A percentile compares a stretch with the other conserved stretches of the same genome.
Conservation (phyloP, 306 rosid species). For the Trifolium repens region DNA sequence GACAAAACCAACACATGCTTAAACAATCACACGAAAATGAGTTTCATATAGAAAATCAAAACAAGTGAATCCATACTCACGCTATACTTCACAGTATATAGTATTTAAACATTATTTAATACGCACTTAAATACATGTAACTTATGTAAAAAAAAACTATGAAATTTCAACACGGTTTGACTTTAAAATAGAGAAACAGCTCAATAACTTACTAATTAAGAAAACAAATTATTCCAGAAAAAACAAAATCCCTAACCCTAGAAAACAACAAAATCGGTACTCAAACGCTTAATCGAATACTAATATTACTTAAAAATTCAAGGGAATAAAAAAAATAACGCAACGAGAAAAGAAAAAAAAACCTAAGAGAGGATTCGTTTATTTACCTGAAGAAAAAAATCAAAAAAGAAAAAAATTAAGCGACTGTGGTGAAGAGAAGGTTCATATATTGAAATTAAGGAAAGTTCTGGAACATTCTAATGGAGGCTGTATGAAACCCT, state of each 20-base stretch:
- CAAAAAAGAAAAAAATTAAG: conserved; percentile 8
- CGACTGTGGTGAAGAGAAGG: neutral
- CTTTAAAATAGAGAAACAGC: conserved; percentile 26
- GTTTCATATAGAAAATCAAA: neutral
- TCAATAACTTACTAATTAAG: conserved; percentile 39
- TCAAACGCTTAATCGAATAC: neutral
- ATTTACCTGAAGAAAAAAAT: conserved; percentile 32
- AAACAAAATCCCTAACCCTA: conserved; percentile 12
- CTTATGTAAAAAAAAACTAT: neutral
- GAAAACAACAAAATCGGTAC: conserved; percentile 20
- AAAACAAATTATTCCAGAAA: conserved; percentile 28
- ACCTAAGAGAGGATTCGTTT: neutral
- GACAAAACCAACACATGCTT: neutral
- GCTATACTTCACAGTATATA: neutral
- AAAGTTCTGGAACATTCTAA: conserved; percentile 41
- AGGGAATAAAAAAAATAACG: neutral
- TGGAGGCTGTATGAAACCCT: conserved; percentile 69
- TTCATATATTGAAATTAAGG: conserved; percentile 20
- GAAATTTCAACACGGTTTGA: conserved; percentile 31
- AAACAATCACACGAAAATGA: neutral
- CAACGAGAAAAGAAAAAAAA: neutral
- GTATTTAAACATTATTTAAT: neutral
- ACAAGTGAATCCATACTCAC: neutral
- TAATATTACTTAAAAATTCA: neutral
- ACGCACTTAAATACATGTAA: conserved; percentile 1